Conservation (phyloP, 2,329 filamentous ascomycete genomes). For the Calonectria hawksworthii region DNA sequence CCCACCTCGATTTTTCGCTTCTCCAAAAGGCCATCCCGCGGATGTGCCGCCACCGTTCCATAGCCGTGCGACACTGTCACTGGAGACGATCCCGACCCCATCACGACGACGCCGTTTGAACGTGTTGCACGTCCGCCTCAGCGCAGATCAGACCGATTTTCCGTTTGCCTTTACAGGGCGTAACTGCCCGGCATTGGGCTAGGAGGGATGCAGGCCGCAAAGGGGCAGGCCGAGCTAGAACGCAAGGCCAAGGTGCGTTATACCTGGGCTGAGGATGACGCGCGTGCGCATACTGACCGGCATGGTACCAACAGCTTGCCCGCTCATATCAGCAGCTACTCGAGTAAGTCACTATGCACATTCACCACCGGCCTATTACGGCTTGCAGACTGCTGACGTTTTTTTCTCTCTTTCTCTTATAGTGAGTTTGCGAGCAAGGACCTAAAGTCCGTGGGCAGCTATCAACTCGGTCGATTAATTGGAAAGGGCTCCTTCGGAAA, state of each 20-base stretch:
- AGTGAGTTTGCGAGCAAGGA: constrained; percentile 96
- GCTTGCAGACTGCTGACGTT: background rate
- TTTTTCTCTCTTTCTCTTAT: constrained; percentile 15
- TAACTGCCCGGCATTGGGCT: constrained; percentile 42
- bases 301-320: constrained; percentile 76
- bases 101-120: constrained; percentile 25
- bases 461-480: constrained; percentile 90
- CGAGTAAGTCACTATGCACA: constrained; percentile 74
- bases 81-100: constrained; percentile 35
- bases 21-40: constrained; percentile 31
- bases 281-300: constrained; percentile 13
- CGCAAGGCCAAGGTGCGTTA: constrained; percentile 71
- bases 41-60: constrained; percentile 38
- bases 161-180: constrained; percentile 38
- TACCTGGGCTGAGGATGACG: background rate
- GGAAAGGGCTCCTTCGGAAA: constrained; percentile 99
- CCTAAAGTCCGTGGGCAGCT: constrained; percentile 93
- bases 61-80: constrained; percentile 37
- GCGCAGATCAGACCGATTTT: constrained; percentile 13
- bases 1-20: background rate
- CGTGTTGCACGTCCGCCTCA: constrained; percentile 15
- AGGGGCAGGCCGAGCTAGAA: constrained; percentile 71
- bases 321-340: constrained; percentile 97
- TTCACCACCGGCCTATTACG: background rate
- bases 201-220: constrained; percentile 66